Evolutionary conservation across 176 grass and related monocot species (phyloP), one percentile per base, ranked within the genome.

Genomic region (Cocos nucifera): DNA sequence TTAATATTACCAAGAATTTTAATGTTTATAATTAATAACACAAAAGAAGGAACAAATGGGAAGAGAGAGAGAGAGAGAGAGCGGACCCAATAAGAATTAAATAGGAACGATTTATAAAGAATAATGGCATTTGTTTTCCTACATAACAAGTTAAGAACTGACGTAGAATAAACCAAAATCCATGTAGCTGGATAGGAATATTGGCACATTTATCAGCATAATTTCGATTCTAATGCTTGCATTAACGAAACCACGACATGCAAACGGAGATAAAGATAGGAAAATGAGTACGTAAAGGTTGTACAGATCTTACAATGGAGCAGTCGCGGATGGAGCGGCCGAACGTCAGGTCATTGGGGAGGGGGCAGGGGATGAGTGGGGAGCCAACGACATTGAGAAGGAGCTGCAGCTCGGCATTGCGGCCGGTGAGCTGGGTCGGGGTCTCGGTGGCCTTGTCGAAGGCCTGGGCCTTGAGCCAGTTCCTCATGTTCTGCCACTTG

Each of bases 331-430:
- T 85, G 84, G 85, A 92, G 26, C 73, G 79, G 62, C 74, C 83
- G 88, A 98, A 98, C 19, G 88, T 81, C 9, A 72, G 82, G 57
- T 98, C 94, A 80, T 80, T 65, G 16, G 93, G 88, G 49, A 98
- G 75, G 72, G 88, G 84, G 59, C 81, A 92, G 14, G 87, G 87
- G 60, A 92, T 81, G 78, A 98, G 87, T 15, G 94, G 88, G 15
- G 88, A 85, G 16, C 94, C 85, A 59, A 98, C 84, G 82, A 90
- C 87, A 61, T 89, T 92, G 76, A 92, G 84, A 63, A 98, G 81
- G 35, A 92, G 79, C 73, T 93, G 88, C 67, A 97, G 87, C 73
- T 93, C 88, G 9, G 85, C 79, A 32, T 44, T 88, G 60, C 69
- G 28, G 74, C 65, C 35, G 5, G 51, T 54, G 35, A 19, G 76